A percentile compares a stretch with the other conserved stretches of the same genome.
These are phyloP conservation scores for Mycena latifolia DNA, from an alignment of 768 basidiomycete species.

Conservation along the genomic window DNA sequence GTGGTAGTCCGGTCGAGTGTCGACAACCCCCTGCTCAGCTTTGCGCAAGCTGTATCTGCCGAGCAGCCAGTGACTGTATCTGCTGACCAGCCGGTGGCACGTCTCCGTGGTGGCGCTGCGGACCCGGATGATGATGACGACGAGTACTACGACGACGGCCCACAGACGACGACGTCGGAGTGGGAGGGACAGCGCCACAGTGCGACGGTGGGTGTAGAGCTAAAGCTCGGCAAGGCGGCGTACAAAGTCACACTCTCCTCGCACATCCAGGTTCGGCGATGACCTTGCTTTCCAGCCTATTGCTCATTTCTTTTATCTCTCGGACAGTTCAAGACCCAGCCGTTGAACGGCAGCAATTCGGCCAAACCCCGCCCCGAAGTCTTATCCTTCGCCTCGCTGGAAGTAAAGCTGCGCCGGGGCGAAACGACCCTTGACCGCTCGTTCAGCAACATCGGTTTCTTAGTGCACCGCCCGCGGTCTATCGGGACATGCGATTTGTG, in stretches of 20 bases:
- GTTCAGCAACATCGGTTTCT: constrained; percentile 19
- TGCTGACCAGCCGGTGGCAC: not conserved
- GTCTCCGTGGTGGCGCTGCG: constrained; percentile 8
- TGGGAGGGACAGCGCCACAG: constrained; percentile 15
- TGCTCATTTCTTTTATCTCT: not conserved
- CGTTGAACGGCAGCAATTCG: not conserved
- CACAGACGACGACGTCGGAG: not conserved
- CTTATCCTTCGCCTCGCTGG: not conserved
- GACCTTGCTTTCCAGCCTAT: too few relatives aligned
- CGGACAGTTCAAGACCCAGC: constrained; percentile 10
- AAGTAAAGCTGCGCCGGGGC: constrained; percentile 7
- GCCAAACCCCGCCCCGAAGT: constrained; percentile 1
- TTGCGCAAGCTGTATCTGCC: too few relatives aligned
- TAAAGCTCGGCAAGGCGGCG: not conserved
- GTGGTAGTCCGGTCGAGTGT: constrained; percentile 6
- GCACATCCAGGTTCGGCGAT: constrained; percentile 10
- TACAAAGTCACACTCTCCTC: constrained; percentile 1
- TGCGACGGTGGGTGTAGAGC: not conserved
- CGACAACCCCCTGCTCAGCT: constrained; percentile 2
- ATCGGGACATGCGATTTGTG: constrained; percentile 18
- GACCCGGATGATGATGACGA: not conserved
- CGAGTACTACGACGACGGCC: too few relatives aligned
- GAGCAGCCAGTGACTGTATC: too few relatives aligned
- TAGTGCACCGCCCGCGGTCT: constrained; percentile 9
- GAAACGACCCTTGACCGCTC: constrained; percentile 16